Conservation (phyloP, 352 stramenopile species). For the Phytophthora tentaculata region DNA sequence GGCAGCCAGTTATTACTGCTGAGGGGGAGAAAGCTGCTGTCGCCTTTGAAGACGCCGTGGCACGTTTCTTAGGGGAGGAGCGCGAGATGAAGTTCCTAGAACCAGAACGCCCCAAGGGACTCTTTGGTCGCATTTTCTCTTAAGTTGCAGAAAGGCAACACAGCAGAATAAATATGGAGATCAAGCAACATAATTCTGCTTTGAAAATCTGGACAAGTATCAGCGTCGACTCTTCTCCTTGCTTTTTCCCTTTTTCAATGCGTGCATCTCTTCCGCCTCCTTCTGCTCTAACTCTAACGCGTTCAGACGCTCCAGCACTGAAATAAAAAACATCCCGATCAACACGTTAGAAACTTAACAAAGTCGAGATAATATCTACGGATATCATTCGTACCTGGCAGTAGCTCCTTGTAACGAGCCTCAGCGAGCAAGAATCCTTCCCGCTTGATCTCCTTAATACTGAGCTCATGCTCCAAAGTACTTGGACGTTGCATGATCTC, state of each 20-base stretch:
- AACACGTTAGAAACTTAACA: conserved; percentile 7
- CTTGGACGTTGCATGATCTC: conserved; percentile 66
- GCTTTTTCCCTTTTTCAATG: conserved; percentile 77
- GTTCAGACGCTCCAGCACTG: conserved; percentile 83
- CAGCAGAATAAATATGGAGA: conserved; percentile 17
- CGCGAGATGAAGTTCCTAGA: conserved; percentile 89
- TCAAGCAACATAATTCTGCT: conserved; percentile 27
- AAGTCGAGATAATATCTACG: background rate
- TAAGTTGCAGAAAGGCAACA: conserved; percentile 19
- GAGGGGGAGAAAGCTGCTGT: conserved; percentile 73
- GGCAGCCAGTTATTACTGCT: conserved; percentile 90
- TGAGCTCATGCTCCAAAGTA: conserved; percentile 74
- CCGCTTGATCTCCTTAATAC: conserved; percentile 88
- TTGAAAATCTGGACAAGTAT: conserved; percentile 26
- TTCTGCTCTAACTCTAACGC: conserved; percentile 81
- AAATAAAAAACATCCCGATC: conserved; percentile 16
- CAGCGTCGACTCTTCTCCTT: conserved; percentile 77
- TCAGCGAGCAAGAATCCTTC: conserved; percentile 81
- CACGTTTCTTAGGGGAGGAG: conserved; percentile 89
- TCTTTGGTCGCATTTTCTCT: conserved; percentile 80
- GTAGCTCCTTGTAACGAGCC: conserved; percentile 79
- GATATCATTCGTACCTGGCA: conserved; percentile 56
- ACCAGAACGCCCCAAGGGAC: conserved; percentile 79
- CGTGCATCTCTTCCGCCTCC: conserved; percentile 76
- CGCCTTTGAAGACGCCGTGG: conserved; percentile 91